phyloP scores from a whole-genome alignment of 2,329 filamentous ascomycete species.

The Paraphoma chrysanthemicola region DNA sequence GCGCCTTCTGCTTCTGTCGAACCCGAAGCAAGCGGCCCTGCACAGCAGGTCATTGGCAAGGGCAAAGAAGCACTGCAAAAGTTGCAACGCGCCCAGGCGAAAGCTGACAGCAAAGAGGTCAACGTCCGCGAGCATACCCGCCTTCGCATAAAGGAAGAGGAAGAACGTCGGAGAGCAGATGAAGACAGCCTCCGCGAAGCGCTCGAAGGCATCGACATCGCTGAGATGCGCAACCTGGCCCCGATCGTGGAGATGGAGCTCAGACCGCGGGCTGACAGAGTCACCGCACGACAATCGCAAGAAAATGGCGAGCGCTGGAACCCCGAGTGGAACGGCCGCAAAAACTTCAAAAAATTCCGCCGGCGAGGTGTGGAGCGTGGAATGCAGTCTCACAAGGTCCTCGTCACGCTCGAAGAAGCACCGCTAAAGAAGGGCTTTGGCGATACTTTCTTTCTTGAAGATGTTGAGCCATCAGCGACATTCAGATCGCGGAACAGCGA shows the following conservation, averaged over 20 bases:
- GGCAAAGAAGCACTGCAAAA: conserved; percentile 51
- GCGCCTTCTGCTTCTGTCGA: conserved; percentile 37
- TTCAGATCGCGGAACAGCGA: conserved; percentile 21
- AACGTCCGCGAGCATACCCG: conserved; percentile 64
- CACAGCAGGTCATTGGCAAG: conserved; percentile 22
- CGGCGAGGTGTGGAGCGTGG: conserved; percentile 50
- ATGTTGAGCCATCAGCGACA: conserved; percentile 23
- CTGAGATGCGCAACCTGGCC: conserved; percentile 74
- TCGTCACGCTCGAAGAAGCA: conserved; percentile 75
- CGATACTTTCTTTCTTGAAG: conserved; percentile 77
- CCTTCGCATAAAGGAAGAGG: conserved; percentile 59
- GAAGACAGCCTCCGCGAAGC: conserved; percentile 67
- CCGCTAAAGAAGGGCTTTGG: conserved; percentile 71
- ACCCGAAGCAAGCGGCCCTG: conserved; percentile 48
- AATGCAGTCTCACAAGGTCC: conserved; percentile 61
- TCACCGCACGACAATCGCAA: conserved; percentile 28
- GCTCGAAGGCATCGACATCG: conserved; percentile 71
- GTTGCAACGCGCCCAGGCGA: conserved; percentile 45
- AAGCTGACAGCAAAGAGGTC: conserved; percentile 61
- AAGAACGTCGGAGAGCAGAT: conserved; percentile 62
- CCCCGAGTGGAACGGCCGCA: conserved; percentile 88
- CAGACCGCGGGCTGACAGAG: conserved; percentile 44
- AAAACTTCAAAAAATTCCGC: conserved; percentile 93
- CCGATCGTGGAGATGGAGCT: conserved; percentile 80
- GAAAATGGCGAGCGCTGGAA: conserved; percentile 75